A percentile compares a stretch with the other conserved stretches of the same genome.
Evolutionary conservation across 768 basidiomycete genomes (phyloP).

Genomic region (Imleria badia): DNA sequence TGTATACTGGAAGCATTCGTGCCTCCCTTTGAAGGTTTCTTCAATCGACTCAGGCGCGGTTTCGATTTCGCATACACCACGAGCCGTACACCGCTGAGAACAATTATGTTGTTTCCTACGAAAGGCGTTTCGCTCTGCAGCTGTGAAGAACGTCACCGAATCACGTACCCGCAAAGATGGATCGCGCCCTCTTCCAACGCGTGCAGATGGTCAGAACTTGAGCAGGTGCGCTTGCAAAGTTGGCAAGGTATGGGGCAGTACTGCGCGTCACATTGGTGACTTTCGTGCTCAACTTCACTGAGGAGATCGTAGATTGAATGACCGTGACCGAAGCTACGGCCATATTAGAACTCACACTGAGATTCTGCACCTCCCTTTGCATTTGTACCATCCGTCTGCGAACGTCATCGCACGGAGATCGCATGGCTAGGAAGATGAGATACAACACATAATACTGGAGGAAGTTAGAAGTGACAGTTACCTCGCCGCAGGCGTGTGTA

Average conservation of each 20-base stretch:
- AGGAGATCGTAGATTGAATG: not conserved
- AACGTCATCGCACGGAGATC: constrained; percentile 24
- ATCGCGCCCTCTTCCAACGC: constrained; percentile 38
- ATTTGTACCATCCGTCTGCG: constrained; percentile 34
- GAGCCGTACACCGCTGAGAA: constrained; percentile 39
- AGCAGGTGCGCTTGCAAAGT: constrained; percentile 54
- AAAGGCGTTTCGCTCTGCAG: constrained; percentile 7
- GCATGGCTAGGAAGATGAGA: constrained; percentile 34
- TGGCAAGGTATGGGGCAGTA: constrained; percentile 55
- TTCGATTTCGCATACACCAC: constrained; percentile 58
- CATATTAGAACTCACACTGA: constrained; percentile 35
- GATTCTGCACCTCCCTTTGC: constrained; percentile 42
- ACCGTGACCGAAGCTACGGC: not conserved
- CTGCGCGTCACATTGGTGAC: constrained; percentile 49
- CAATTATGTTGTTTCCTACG: constrained; percentile 50
- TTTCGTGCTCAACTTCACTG: constrained; percentile 47
- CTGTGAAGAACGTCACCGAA: not conserved
- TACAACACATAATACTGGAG: not conserved
- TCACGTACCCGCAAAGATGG: constrained; percentile 59
- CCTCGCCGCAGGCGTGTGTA: constrained; percentile 57
- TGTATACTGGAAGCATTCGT: constrained; percentile 63
- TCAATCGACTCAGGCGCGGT: constrained; percentile 56
- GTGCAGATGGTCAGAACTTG: constrained; percentile 49
- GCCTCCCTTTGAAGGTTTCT: constrained; percentile 57
- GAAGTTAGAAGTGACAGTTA: constrained; percentile 16